Evolutionary conservation across 257 asterid genomes (phyloP), one percentile per base, ranked within the genome.

Genomic region (Agastache rugosa): DNA sequence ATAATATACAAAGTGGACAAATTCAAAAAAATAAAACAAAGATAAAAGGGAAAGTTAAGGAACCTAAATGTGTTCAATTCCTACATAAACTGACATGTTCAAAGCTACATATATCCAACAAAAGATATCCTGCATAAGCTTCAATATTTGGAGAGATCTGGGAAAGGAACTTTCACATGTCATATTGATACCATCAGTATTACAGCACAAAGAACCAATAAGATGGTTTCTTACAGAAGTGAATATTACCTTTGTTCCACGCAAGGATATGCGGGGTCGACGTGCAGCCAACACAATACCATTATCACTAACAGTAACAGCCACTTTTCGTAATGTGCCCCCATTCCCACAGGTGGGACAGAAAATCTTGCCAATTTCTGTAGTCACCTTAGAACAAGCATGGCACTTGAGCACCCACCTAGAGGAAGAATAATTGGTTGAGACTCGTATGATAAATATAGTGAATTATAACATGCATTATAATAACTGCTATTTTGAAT

Each of bases 391-490:
- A 82, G 69, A 83, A 85, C 99, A 95, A 73, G 99, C 99, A 78
- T 95, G 99, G 85, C 99, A 95, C 77, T 87, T 91, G 76, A 92
- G 90, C 76, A 95, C 97, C 99, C 98, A 95, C 89, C 98, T 95
- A 61, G 23, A 74, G 60, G n/a, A 60, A 60, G 23, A 62, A 59
- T 25, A 48, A 19, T 48, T 22, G 44, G 17, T 25, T 37, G 19
- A 73, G 15, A 27, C 51, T 41, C 51, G 1, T 16, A 50, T 15
- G 56, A 62, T 25, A 45, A 54, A 42, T 23, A 27, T 11, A 69
- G n/a, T 12, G 6, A 61, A 62, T 39, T 8, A 17, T 59, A 9
- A 25, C 22, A 42, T 25, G 17, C 50, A 44, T 42, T 17, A 11
- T 10, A 29, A 31, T n/a, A 7, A 35, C 27, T 62, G 48, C 31